phyloP scores from a whole-genome alignment of 2,329 filamentous ascomycete genomes.

The Zymoseptoria ardabiliae region DNA sequence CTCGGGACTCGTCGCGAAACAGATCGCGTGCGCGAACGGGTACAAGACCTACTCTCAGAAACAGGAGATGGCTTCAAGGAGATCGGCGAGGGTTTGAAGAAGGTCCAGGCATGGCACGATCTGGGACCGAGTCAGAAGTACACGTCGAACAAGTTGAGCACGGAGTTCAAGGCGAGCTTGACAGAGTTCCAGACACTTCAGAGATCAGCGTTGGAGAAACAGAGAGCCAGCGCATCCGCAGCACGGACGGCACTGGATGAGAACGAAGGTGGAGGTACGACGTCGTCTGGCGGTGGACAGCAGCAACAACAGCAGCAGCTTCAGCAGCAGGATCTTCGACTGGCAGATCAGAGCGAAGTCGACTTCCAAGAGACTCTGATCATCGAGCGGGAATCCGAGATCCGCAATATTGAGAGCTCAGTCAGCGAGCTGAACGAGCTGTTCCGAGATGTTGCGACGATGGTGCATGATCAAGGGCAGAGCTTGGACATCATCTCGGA shows the following conservation, averaged over 20 bases:
- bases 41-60: slow-evolving; percentile 81
- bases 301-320: slow-evolving; percentile 48
- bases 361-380: slow-evolving; percentile 96
- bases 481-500: slow-evolving; percentile 79
- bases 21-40: slow-evolving; percentile 79
- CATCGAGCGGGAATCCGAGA: slow-evolving; percentile 92
- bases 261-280: slow-evolving; percentile 30
- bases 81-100: slow-evolving; percentile 89
- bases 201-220: slow-evolving; percentile 81
- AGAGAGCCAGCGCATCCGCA: slow-evolving; percentile 76
- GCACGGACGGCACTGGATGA: slow-evolving; percentile 66
- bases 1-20: slow-evolving; percentile 89
- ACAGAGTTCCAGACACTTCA: slow-evolving; percentile 92
- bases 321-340: slow-evolving; percentile 60
- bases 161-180: slow-evolving; percentile 83
- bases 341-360: slow-evolving; percentile 88
- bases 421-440: slow-evolving; percentile 94
- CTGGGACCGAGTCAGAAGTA: slow-evolving; percentile 86
- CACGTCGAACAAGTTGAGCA: slow-evolving; percentile 88
- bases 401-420: slow-evolving; percentile 93
- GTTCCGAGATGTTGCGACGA: slow-evolving; percentile 96
- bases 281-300: slow-evolving; percentile 39
- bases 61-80: slow-evolving; percentile 81
- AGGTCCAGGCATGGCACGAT: slow-evolving; percentile 64
- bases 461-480: slow-evolving; percentile 89